Evolutionary conservation across 176 grass and related monocot genomes (phyloP), one percentile per base, ranked within the genome.

Genomic region (Carex cristatella): DNA sequence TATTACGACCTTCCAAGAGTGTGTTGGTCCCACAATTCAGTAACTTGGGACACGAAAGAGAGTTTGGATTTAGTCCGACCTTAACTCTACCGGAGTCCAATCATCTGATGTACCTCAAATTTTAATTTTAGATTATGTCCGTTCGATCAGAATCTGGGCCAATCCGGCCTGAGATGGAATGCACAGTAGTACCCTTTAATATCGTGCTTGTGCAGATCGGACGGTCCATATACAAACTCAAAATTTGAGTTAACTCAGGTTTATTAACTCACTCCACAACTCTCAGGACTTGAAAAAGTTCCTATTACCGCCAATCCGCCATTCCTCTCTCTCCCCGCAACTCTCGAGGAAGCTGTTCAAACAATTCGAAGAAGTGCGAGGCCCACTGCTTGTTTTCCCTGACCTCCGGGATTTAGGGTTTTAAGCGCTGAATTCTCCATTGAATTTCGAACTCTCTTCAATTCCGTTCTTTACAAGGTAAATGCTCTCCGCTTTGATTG

Each of bases 401-500:
- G 33, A 69, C 13, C 66, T 15, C 6, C 4, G 57, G 69, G 7
- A 12, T 14, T 79, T 78, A 56, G 73, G 73, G 73, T 78, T 78
- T 77, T 7, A 33, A 57, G 23, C 48, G 46, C 72, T 30, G 46
- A 53, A 28, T 27, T 12, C 49, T 56, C 48, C 74, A 18, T 76
- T 76, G 11, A 49, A 58, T 57, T 57, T 31, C 49, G 12, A 33
- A 16, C 2, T 54, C 73, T 56, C 28, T 56, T 28, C 49, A 31
- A 16, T 78, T 57, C 5, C 49, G 28, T 78, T 33, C 53, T 57
- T 35, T 10, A 5, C 28, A 37, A 35, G 74, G 74, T 79, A 57
- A 79, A 56, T 57, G 73, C 53, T 79, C 51, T 79, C 74, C 74
- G 27, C 48, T 37, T 78, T 32, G 12, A 79, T 79, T 57, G 11